phyloP scores from a whole-genome alignment of 2,329 filamentous ascomycete genomes.

The Pseudophaeomoniella oleicola region DNA sequence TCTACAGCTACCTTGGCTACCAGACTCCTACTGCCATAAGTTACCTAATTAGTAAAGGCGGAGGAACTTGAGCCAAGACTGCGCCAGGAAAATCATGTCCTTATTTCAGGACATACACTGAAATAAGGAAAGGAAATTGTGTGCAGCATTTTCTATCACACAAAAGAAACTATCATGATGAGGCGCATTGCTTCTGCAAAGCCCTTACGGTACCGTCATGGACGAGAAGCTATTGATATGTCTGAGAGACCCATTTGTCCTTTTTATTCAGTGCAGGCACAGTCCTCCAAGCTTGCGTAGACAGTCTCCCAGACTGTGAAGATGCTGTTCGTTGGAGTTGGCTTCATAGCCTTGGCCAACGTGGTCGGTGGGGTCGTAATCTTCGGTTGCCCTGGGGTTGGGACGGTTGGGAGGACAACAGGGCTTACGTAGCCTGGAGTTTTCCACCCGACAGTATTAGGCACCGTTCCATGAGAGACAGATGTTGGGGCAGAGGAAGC shows the following conservation, averaged over 20 bases:
- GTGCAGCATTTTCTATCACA: no score
- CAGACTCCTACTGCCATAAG: no score
- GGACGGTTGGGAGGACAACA: constrained; percentile 8
- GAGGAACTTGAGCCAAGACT: no score
- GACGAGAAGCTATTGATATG: not conserved
- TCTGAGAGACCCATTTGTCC: not conserved
- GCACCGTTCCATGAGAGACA: constrained; percentile 9
- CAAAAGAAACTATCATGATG: no score
- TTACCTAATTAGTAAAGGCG: no score
- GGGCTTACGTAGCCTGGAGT: constrained; percentile 13
- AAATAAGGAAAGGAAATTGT: no score
- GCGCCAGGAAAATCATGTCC: no score
- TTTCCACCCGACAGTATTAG: constrained; percentile 14
- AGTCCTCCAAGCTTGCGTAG: not conserved
- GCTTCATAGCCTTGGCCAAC: not conserved
- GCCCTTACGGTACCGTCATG: not conserved
- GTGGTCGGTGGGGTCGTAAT: not conserved
- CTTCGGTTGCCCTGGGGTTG: not conserved
- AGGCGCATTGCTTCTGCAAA: no score
- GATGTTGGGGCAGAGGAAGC: constrained; percentile 5
- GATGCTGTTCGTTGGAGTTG: no score
- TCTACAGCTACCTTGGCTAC: no score
- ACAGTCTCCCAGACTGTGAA: not conserved
- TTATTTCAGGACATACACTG: no score
- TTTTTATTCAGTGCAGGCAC: not conserved